A percentile compares a stretch with the other conserved stretches of the same genome.
These are phyloP conservation scores for Globisporangium cystogenes DNA, from an alignment of 352 stramenopile species.

Conservation along the genomic window DNA sequence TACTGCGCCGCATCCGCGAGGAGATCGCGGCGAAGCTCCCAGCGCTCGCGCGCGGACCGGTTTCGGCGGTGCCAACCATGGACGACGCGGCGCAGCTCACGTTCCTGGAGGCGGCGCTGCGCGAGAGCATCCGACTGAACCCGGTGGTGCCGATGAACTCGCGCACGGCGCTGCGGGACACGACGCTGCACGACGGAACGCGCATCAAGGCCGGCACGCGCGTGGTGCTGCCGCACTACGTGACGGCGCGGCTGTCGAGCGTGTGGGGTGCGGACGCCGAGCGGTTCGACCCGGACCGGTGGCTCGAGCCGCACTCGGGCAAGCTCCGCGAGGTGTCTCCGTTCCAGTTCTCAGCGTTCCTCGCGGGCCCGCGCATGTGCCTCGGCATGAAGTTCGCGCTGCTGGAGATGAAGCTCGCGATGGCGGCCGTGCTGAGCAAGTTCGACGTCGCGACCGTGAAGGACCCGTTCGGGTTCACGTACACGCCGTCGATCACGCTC, in stretches of 20 bases:
- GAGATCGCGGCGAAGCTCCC: constrained; percentile 27
- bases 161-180: constrained; percentile 25
- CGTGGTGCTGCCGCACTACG: constrained; percentile 36
- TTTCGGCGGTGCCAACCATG: background rate
- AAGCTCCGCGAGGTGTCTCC: constrained; percentile 16
- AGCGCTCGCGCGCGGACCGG: constrained; percentile 8
- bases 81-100: constrained; percentile 44
- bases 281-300: constrained; percentile 44
- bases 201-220: constrained; percentile 24
- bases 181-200: constrained; percentile 44
- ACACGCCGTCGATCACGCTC: constrained; percentile 22
- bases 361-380: constrained; percentile 36
- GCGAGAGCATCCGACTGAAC: constrained; percentile 46
- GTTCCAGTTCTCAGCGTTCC: constrained; percentile 41
- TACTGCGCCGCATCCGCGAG: constrained; percentile 22
- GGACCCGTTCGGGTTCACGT: constrained; percentile 20
- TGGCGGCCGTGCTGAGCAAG: constrained; percentile 27
- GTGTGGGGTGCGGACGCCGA: constrained; percentile 40
- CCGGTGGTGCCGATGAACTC: constrained; percentile 32
- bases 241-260: constrained; percentile 21
- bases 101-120: constrained; percentile 41
- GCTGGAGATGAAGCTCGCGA: constrained; percentile 35
- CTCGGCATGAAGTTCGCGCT: constrained; percentile 36
- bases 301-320: constrained; percentile 28
- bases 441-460: constrained; percentile 23